Evolutionary conservation across 345 rosid species (phyloP).

Genomic region (Eucalyptus erythrocorys): DNA sequence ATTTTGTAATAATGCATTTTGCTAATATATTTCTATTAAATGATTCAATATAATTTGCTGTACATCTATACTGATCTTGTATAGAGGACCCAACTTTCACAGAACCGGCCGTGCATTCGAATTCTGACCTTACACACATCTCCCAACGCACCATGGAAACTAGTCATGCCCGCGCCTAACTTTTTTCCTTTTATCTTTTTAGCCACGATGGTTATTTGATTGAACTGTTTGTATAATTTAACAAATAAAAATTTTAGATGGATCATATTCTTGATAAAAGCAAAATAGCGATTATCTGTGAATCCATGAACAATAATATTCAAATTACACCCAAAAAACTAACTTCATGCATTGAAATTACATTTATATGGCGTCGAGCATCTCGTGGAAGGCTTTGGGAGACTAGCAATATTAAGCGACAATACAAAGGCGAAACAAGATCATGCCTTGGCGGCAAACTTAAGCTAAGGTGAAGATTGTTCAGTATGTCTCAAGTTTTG

Average conservation of each 20-base stretch:
- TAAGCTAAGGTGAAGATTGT: too few relatives aligned
- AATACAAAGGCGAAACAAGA: background rate
- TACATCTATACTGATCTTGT: background rate
- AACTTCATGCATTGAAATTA: background rate
- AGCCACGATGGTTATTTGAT: background rate
- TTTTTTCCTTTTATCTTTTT: background rate
- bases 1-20: background rate
- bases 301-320: background rate
- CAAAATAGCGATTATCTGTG: background rate
- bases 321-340: background rate
- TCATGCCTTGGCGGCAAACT: background rate
- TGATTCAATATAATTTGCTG: too few relatives aligned
- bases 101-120: background rate
- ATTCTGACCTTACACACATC: background rate
- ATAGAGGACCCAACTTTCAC: background rate
- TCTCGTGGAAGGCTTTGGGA: background rate
- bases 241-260: background rate
- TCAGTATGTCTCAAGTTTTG: too few relatives aligned
- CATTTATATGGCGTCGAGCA: background rate
- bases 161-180: background rate
- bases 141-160: background rate
- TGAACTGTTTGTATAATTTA: background rate
- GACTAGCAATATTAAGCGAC: background rate
- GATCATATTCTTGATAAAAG: background rate
- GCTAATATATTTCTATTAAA: background rate